Base-by-base conservation (phyloP, 129 eudicot species). In the Centaurea solstitialis region DNA sequence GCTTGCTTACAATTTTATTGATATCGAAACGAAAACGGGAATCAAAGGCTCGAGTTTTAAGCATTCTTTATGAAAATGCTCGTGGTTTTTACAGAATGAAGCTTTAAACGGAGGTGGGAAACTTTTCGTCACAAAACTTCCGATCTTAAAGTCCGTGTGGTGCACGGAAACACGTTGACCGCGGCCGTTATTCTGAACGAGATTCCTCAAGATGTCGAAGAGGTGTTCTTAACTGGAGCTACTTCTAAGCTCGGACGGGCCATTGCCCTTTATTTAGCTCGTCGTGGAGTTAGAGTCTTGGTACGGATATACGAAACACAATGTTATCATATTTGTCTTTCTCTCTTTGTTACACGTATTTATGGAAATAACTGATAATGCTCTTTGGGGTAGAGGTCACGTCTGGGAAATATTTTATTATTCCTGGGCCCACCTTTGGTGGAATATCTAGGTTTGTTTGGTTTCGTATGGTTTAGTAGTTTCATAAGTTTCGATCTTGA, bases 241-340 rank as follows among this genome's bases (percentile, higher is more conserved):
- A 92, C 98, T 68, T 94, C 98, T 33, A 94, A 94, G 89, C 97
- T 94, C 67, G 98, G 98, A 62, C 86, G 98, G 83, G 98, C 98
- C 73, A 92, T 94, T 59, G 94, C 97, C 68, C 88, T 94, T 62
- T 92, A 94, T 74, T 87, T 94, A 33, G 93, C 90, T 59, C 91
- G 88, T 6, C 90, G 89, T 38, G 72, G 70, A 73, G 91, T 92
- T 75, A 87, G 88, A 75, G 96, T 94, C 75, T 75, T 92, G 90
- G 98, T 94, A 87, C 75, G 86, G 5, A 15, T 70, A 22, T 4
- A 28, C 20, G 3, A 4, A 9, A 35, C 7, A 8, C 22, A 13
- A 41, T 80, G 5, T 35, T 10, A 30, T 41, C 40, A 20, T 68
- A 39, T 38, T 2, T 30, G 30, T 66, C 13, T 62, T 4, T 6